phyloP scores from a whole-genome alignment of 257 asterid genomes.

The Linaria vulgaris region DNA sequence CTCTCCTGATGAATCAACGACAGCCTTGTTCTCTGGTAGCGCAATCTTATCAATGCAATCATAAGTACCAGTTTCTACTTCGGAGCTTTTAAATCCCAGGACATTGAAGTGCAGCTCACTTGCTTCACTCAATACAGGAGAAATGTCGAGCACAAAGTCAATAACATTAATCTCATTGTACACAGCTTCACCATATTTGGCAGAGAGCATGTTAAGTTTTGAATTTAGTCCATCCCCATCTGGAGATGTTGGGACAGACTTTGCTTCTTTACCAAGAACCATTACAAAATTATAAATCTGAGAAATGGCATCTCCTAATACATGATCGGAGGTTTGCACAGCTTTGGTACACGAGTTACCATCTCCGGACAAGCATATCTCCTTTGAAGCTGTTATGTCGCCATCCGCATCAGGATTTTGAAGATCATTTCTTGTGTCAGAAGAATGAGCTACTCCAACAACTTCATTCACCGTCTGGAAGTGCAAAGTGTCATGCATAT shows the following conservation, averaged over 20 bases:
- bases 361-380: conserved; percentile 32
- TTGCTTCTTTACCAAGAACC: conserved; percentile 70
- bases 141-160: conserved; percentile 68
- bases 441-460: conserved; percentile 31
- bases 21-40: conserved; percentile 72
- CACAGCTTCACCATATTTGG: conserved; percentile 51
- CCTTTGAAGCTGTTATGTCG: conserved; percentile 34
- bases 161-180: conserved; percentile 37
- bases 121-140: conserved; percentile 61
- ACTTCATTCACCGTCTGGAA: conserved; percentile 35
- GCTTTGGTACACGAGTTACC: conserved; percentile 31
- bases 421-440: conserved; percentile 31
- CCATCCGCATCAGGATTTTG: conserved; percentile 28
- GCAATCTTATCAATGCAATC: conserved; percentile 93
- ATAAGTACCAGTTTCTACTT: conserved; percentile 61
- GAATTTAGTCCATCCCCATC: conserved; percentile 55
- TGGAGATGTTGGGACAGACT: conserved; percentile 51
- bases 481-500: conserved; percentile 39
- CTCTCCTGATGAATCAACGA: conserved; percentile 48
- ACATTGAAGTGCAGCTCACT: conserved; percentile 71
- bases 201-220: conserved; percentile 48
- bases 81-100: conserved; percentile 67
- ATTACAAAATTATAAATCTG: conserved; percentile 61
- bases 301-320: conserved; percentile 54
- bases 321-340: conserved; percentile 40